Base-by-base conservation (phyloP, 768 basidiomycete species). In the Russula dissimulans region DNA sequence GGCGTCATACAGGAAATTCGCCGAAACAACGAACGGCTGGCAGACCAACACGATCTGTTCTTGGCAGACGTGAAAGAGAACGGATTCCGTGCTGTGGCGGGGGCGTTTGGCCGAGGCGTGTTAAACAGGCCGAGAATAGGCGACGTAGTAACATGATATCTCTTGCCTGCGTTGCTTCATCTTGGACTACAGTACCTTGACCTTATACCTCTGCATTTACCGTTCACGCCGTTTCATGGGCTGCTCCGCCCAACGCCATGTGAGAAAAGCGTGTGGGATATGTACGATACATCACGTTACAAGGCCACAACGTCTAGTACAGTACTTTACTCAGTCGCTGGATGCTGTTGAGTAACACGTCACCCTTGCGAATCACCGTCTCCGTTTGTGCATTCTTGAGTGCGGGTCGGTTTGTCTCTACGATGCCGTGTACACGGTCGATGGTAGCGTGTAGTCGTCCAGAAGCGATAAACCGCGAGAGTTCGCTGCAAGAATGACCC, bases 341-440 rank as follows among this genome's bases (percentile, higher is more conserved):
- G 65, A 97, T 84, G 69, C 87, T 84, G 68, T 88, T 92, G 43
- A 98, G 74, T 64, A 99, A 72, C 32, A 92, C 72, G 71, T 99
- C 95, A 2, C 95, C 95, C 75, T 94, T 87, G 72, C 87, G 88
- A 54, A 99, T 81, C n/a, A 97, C 88, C 41, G 85, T 85, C 69
- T 95, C 93, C 70, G 95, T 97, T 68, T 94, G 88, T 45, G 87
- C 85, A 54, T 85, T 89, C 80, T 97, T 87, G 45, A 79, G 72
- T 47, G 83, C 78, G 4, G 82, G 79, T 59, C 91, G 79, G 50
- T 89, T 94, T 29, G 95, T 97, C 75, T 94, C 90, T 15, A 97
- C 93, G 41, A 97, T 81, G 0, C 93, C 91, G 58, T 87, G 80
- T n/a, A 98, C 95, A 68, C 91, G 91, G 78, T 98, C 95, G 61